Percentiles rank a stretch among this genome's conserved stretches.
Evolutionary conservation across 345 rosid species (phyloP).

Genomic region (Gossypioides kirkii): DNA sequence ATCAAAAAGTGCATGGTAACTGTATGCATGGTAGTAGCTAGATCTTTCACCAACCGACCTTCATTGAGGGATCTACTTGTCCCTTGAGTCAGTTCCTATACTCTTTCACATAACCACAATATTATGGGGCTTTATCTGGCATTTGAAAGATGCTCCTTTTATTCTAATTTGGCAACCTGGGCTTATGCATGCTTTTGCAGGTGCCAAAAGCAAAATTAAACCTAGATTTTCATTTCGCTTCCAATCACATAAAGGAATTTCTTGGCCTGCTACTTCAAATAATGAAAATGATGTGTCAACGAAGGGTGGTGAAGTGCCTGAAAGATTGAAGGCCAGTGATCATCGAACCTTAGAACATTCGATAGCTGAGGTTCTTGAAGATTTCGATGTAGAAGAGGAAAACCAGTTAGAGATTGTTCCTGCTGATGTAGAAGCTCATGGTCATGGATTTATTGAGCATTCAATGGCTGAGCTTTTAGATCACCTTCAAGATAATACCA

Average conservation of each 20-base stretch:
- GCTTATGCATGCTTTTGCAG: constrained; percentile 31
- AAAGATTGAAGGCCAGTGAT: constrained; percentile 22
- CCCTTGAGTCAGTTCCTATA: constrained; percentile 4
- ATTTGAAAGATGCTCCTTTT: neutral
- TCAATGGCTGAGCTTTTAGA: constrained; percentile 48
- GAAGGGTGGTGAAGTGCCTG: constrained; percentile 21
- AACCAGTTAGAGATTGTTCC: constrained; percentile 17
- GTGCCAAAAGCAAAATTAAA: constrained; percentile 37
- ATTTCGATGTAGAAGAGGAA: constrained; percentile 19
- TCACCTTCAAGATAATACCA: constrained; percentile 37
- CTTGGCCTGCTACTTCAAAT: neutral
- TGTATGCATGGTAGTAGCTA: neutral
- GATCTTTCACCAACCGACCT: neutral
- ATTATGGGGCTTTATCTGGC: neutral
- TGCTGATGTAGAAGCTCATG: constrained; percentile 22
- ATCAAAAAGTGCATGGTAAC: neutral
- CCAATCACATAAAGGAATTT: constrained; percentile 18
- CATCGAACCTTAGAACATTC: constrained; percentile 13
- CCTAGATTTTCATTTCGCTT: constrained; percentile 42
- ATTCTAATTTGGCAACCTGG: neutral
- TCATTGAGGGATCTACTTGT: neutral
- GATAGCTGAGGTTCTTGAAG: constrained; percentile 16
- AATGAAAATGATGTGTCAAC: neutral
- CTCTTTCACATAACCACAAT: neutral
- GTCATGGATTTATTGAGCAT: constrained; percentile 21